Evolutionary conservation across 2,329 filamentous ascomycete genomes (phyloP).

Genomic region (Dactylonectria macrodidyma): DNA sequence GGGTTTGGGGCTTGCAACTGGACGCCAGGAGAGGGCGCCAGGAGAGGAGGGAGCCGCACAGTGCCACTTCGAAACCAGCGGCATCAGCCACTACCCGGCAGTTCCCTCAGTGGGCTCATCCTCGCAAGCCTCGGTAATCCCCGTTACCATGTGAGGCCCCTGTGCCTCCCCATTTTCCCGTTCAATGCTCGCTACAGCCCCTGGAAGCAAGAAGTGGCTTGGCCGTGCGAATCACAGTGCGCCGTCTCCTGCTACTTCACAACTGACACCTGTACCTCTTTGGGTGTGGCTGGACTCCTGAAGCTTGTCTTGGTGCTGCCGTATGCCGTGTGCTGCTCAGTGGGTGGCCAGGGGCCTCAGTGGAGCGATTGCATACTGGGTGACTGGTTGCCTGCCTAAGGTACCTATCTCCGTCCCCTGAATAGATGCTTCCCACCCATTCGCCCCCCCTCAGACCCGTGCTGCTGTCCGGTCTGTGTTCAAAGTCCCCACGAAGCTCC

Average conservation of each 20-base stretch:
- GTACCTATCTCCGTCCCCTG: constrained; percentile 23
- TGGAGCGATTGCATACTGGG: constrained; percentile 4
- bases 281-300: constrained; percentile 16
- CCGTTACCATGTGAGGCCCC: constrained; percentile 2
- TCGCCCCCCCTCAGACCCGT: constrained; percentile 27
- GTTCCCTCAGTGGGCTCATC: not conserved
- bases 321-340: not conserved
- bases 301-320: not conserved
- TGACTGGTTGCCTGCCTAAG: constrained; percentile 26
- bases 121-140: constrained; percentile 2
- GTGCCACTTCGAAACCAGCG: constrained; percentile 24
- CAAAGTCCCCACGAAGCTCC: constrained; percentile 47
- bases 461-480: constrained; percentile 17
- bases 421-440: constrained; percentile 20
- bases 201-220: constrained; percentile 1
- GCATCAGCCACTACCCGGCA: not conserved
- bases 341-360: not conserved
- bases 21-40: not conserved
- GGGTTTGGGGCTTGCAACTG: not conserved
- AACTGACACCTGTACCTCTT: constrained; percentile 10
- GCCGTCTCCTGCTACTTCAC: not conserved
- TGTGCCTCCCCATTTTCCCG: not conserved
- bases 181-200: not conserved
- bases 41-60: constrained; percentile 37
- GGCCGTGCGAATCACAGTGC: constrained; percentile 23